Conservation (phyloP, 148 eudicot species). For the Chenopodium berlandieri region DNA sequence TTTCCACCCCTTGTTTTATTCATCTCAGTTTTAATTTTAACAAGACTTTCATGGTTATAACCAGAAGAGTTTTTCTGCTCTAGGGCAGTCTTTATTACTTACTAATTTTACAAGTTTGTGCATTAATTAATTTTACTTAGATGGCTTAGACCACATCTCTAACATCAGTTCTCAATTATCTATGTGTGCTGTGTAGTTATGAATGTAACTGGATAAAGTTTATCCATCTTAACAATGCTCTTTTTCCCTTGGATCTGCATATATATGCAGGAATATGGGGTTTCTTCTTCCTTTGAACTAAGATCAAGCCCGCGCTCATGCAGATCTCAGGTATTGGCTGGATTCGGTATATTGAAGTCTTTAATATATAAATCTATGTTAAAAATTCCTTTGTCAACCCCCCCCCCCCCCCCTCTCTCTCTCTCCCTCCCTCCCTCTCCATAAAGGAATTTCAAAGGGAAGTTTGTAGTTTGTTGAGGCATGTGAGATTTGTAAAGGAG, state of each 20-base stretch:
- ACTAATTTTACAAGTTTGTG: not conserved
- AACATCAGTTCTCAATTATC: not conserved
- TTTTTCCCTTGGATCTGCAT: not conserved
- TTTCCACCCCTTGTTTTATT: not conserved
- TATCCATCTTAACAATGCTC: not conserved
- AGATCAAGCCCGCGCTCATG: conserved; percentile 67
- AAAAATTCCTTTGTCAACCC: not conserved
- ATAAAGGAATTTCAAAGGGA: not conserved
- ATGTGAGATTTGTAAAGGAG: not conserved
- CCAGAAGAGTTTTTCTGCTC: not conserved
- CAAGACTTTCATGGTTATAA: not conserved
- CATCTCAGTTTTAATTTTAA: not conserved
- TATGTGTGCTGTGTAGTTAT: not conserved
- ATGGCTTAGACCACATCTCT: not conserved
- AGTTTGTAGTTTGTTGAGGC: not conserved
- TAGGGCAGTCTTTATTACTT: not conserved
- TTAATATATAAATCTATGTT: not conserved
- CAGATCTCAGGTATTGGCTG: conserved; percentile 61
- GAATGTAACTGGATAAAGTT: not conserved
- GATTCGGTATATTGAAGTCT: not conserved
- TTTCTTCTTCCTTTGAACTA: conserved; percentile 45
- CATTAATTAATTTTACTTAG: not conserved
- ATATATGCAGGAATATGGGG: conserved; percentile 66
- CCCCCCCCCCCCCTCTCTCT: not conserved
- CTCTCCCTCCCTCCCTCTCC: too few species aligned